Evolutionary conservation across 1,139 yeast genomes (phyloP).

Genomic region (Nakaseomyces nivariensis): DNA sequence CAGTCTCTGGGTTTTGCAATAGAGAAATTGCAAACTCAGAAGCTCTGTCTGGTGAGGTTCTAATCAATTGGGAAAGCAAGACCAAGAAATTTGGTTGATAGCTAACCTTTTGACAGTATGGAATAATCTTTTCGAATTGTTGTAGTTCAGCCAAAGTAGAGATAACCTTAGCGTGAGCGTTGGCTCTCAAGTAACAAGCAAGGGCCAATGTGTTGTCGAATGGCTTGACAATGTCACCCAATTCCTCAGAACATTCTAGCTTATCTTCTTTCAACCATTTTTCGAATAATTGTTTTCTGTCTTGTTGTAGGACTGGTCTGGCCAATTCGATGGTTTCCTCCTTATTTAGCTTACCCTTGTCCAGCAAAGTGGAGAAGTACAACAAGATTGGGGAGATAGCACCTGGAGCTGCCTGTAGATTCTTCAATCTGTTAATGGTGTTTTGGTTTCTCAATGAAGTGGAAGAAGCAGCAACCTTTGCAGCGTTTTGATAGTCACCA

Average conservation of each 20-base stretch:
- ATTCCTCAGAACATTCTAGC: slow-evolving; percentile 86
- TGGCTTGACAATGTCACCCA: slow-evolving; percentile 92
- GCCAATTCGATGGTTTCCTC: slow-evolving; percentile 93
- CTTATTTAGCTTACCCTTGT: slow-evolving; percentile 86
- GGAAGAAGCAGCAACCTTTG: slow-evolving; percentile 93
- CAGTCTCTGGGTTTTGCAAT: slow-evolving; percentile 50
- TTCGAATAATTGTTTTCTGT: slow-evolving; percentile 86
- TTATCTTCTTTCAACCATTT: slow-evolving; percentile 96
- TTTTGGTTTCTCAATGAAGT: slow-evolving; percentile 91
- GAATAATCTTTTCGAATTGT: slow-evolving; percentile 90
- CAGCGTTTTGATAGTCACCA: slow-evolving; percentile 88
- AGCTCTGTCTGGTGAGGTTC: slow-evolving; percentile 95
- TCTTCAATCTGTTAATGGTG: slow-evolving; percentile 86
- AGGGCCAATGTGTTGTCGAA: slow-evolving; percentile 78
- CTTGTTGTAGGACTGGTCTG: slow-evolving; percentile 91
- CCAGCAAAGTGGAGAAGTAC: slow-evolving; percentile 84
- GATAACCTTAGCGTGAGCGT: slow-evolving; percentile 82
- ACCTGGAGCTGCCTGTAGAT: slow-evolving; percentile 91
- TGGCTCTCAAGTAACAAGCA: slow-evolving; percentile 82
- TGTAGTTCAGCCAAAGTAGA: slow-evolving; percentile 90
- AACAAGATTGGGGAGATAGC: slow-evolving; percentile 90
- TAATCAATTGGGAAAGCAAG: slow-evolving; percentile 79
- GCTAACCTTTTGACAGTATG: slow-evolving; percentile 83
- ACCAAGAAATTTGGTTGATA: slow-evolving; percentile 87
- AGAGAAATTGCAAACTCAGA: slow-evolving; percentile 92